phyloP scores from a whole-genome alignment of 176 grass and related monocot genomes.

The Aegilops sharonensis region DNA sequence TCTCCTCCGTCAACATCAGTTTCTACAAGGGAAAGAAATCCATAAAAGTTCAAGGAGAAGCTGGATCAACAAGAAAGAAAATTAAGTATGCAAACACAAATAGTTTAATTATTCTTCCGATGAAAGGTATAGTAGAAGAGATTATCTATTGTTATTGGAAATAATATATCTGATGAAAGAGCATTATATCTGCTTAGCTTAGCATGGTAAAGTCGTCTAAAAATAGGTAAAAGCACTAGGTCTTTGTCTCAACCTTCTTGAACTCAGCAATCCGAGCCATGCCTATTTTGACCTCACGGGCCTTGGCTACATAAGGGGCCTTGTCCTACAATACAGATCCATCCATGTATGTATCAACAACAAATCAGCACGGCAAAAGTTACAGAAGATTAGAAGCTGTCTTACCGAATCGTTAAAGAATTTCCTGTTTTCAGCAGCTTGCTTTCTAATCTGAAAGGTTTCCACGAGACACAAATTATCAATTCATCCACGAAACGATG shows the following conservation, averaged over 20 bases:
- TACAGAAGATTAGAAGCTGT: neutral
- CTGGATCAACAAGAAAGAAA: neutral
- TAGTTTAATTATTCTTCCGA: neutral
- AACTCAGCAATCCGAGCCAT: neutral
- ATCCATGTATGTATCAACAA: neutral
- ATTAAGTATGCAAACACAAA: neutral
- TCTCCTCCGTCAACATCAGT: neutral
- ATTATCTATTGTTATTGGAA: conserved; percentile 1
- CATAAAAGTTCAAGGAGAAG: neutral
- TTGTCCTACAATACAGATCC: neutral
- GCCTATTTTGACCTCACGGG: neutral
- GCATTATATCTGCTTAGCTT: neutral
- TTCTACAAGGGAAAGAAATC: neutral
- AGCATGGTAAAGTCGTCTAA: neutral
- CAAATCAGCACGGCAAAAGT: neutral
- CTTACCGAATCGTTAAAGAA: neutral
- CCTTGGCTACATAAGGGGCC: neutral
- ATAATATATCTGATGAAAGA: conserved; percentile 1
- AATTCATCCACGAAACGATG: neutral
- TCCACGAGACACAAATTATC: neutral
- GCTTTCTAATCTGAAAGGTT: neutral
- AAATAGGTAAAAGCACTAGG: neutral
- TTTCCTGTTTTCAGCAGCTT: neutral
- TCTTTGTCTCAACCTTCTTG: neutral
- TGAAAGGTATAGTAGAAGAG: neutral